Base-by-base conservation (phyloP, 2,329 filamentous ascomycete species). In the Cadophora malorum region DNA sequence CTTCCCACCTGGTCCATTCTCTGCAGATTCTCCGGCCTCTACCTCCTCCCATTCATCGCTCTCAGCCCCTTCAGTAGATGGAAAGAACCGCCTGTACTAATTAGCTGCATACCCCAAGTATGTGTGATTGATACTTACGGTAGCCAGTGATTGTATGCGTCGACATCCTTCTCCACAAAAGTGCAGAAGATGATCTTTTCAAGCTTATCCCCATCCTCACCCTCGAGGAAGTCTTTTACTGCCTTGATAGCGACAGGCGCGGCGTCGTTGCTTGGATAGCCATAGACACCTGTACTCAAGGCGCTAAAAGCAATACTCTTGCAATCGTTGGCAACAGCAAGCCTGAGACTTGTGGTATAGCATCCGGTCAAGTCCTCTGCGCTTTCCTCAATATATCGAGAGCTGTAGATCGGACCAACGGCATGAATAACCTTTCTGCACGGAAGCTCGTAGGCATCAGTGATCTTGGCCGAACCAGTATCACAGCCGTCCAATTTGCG, bases 211-310 rank as follows among this genome's bases (percentile, higher is more conserved):
- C 82, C 83, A 14, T 81, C 74, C 4, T 81, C 73, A 4, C 79
- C 77, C 21, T 84, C 82, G n/a, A 90, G 74, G 69, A 88, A 90
- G 45, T 80, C 76, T 65, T 85, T 83, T 10, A 90, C 85, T 0
- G 86, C 79, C 38, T 85, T 81, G 63, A 91, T 84, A 1, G 93
- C 96, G 10, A 90, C 84, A n/a, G 83, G 78, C 0, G 93, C 93
- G 0, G 95, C 96, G 50, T 89, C 85, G 0, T 77, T 71, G 73
- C 88, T 91, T 0, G 95, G 95, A 77, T 96, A 98, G 0, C 93
- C 93, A 77, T 97, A 98, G 0, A 97, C 79, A 0, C 95, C 96
- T 0, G 95, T 97, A 76, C 94, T 97, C 68, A 98, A 85, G 23
- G 88, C 90, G 50, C 90, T 88, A 74, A 99, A 97, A 0, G 93